Conservation (phyloP, 179 eudicot genomes). For the Beta macrorhiza region DNA sequence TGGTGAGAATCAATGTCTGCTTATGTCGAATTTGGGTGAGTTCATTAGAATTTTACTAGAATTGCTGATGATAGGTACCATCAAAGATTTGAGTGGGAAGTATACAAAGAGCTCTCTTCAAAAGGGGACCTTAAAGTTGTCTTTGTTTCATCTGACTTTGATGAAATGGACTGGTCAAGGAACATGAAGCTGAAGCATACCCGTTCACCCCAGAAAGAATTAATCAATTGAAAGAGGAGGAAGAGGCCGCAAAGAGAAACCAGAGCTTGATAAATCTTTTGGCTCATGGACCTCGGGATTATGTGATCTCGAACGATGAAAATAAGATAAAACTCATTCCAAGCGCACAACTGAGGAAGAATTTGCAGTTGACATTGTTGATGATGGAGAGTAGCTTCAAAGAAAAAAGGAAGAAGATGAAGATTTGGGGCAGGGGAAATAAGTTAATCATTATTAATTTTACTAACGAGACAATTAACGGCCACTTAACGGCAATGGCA, state of each 20-base stretch:
- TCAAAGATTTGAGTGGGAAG: slow-evolving; percentile 37
- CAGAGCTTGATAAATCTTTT: slow-evolving; percentile 45
- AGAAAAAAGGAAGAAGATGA: no score
- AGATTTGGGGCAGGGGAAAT: no score
- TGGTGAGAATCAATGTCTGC: not conserved
- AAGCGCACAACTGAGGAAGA: no score
- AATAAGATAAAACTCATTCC: slow-evolving; percentile 31
- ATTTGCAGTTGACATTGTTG: no score
- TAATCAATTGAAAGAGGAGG: slow-evolving; percentile 41
- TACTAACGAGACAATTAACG: no score
- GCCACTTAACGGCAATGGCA: no score
- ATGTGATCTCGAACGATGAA: slow-evolving; percentile 41
- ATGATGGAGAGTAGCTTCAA: no score
- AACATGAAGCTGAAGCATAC: slow-evolving; percentile 37
- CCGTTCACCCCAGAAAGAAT: slow-evolving; percentile 43
- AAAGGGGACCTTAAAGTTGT: slow-evolving; percentile 42
- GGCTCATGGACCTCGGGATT: slow-evolving; percentile 45
- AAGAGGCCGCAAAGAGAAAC: slow-evolving; percentile 42
- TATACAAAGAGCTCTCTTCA: slow-evolving; percentile 37
- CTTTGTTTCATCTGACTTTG: slow-evolving; percentile 37
- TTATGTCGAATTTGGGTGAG: not conserved
- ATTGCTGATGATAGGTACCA: slow-evolving; percentile 35
- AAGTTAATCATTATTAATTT: no score
- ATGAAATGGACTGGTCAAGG: slow-evolving; percentile 41
- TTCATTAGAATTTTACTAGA: not conserved